Evolutionary conservation across 2,329 filamentous ascomycete species (phyloP), one percentile per base, ranked within the genome.

Genomic region (Lasiodiplodia sp.): DNA sequence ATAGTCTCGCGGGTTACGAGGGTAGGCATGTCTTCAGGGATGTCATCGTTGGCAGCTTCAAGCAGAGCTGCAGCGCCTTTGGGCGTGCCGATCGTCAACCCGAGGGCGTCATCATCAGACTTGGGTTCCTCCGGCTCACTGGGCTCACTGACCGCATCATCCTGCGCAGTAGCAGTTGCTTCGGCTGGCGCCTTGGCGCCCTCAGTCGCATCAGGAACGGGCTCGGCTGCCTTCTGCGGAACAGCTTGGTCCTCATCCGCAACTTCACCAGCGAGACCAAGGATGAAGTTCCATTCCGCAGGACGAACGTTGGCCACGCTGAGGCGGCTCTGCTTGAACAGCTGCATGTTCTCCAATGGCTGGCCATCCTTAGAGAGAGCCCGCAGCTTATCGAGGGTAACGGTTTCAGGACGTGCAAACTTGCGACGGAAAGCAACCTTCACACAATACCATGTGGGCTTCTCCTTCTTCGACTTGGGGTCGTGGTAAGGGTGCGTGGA

Each of bases 401-500:
- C 87, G 0, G 89, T 86, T 16, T 88, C 85, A 4, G 67, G 67
- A 28, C 51, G 37, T 1, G 85, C 83, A 73, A 98, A 94, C 80
- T 97, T 97, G 77, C 89, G 89, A 68, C 91, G 89, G 78, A 97
- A 97, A 74, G 90, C 87, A 58, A 98, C 95, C 70, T 96, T 92
- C 1, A 98, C 96, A 21, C 96, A 87, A 66, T 90, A 92, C 96
- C 96, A 99, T 74, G 89, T 92, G 0, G 91, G 91, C 63, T 90
- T 87, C 2, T 87, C 84, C 66, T 87, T 83, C 72, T 87, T 89
- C 1, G 92, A 93, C 66, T 91, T 91, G 1, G 90, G 81, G 76
- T 98, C 96, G 78, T 94, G 96, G 81, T 97, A 97, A 0, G 93
- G 91, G 67, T 90, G 87, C 57, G 86, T 84, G 18, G 88, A 83